Base-by-base conservation (phyloP, 345 rosid species). In the Kernera saxatilis region DNA sequence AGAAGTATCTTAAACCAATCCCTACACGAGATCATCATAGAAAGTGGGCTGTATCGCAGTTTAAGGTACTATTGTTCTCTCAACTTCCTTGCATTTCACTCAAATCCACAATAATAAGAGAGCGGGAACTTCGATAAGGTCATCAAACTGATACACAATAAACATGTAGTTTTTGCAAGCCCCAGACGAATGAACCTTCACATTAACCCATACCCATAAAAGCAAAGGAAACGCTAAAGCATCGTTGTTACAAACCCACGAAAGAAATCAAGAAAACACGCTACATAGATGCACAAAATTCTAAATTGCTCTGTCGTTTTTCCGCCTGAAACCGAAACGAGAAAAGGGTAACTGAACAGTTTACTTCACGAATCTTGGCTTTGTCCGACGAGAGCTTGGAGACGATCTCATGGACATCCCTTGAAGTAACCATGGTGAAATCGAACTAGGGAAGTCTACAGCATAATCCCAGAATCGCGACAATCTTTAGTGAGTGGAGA, bases 331-430 rank as follows among this genome's bases (percentile, higher is more conserved):
- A 71, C 61, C 17, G 43, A 71, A 80, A 74, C 61, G 62, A 39
- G 9, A 37, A 62, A 22, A 15, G 23, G 61, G 41, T 61, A 41
- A 49, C 18, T 44, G 52, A 30, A 69, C 21, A 60, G 58, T 59
- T 72, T 76, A 91, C 98, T 69, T 93, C 98, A 18, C 97, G 87
- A 36, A 82, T 62, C 81, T 86, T 93, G 70, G 93, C 91, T 84
- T 89, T 91, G 69, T 89, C 96, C 21, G 98, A 89, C 36, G 98
- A 93, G 22, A 93, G 97, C 87, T 88, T 89, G 14, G 87, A 70
- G 78, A 87, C 83, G 79, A 93, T 74, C 45, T 93, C 98, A 50
- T 91, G 87, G 53, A 93, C 74, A 71, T 93, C 97, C 39, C 89
- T 79, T 6, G 94, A 85, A 53, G 87, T 43, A 69, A 84, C 82